Conservation (phyloP, 305 asterid species). For the Fraxinus xanthoxyloides region DNA sequence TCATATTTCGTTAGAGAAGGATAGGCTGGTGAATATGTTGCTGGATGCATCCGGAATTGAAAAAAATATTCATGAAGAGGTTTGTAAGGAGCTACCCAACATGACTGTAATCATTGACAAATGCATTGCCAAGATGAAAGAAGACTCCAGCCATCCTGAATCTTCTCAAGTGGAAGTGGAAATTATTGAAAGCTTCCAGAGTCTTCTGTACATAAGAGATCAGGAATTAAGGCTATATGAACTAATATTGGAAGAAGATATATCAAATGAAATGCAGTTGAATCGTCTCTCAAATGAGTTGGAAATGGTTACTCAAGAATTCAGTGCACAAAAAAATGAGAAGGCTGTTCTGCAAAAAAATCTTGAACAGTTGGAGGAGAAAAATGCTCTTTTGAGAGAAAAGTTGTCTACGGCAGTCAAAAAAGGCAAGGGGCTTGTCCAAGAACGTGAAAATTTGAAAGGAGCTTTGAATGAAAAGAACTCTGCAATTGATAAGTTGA, state of each 20-base stretch:
- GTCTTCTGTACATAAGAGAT: constrained; percentile 62
- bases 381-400: constrained; percentile 69
- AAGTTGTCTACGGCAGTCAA: constrained; percentile 93
- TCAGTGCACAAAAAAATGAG: constrained; percentile 53
- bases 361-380: constrained; percentile 75
- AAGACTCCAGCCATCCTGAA: constrained; percentile 39
- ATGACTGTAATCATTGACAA: constrained; percentile 38
- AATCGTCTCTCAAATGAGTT: constrained; percentile 50
- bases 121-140: constrained; percentile 68
- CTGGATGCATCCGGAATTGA: constrained; percentile 71
- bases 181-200: constrained; percentile 52
- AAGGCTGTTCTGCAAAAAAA: constrained; percentile 57
- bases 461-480: constrained; percentile 63
- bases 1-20: constrained; percentile 47
- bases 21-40: constrained; percentile 47
- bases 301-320: constrained; percentile 46
- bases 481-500: constrained; percentile 65
- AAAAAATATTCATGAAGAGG: constrained; percentile 33
- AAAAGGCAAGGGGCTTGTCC: constrained; percentile 95
- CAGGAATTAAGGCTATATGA: constrained; percentile 59
- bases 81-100: constrained; percentile 42
- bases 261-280: constrained; percentile 42
- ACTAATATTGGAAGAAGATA: constrained; percentile 63
- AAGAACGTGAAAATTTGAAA: constrained; percentile 85
- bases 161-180: constrained; percentile 43